A percentile compares a stretch with the other conserved stretches of the same genome.
Evolutionary conservation across 139 green algal genomes (phyloP).

Genomic region (Picochlorum costavermella): DNA sequence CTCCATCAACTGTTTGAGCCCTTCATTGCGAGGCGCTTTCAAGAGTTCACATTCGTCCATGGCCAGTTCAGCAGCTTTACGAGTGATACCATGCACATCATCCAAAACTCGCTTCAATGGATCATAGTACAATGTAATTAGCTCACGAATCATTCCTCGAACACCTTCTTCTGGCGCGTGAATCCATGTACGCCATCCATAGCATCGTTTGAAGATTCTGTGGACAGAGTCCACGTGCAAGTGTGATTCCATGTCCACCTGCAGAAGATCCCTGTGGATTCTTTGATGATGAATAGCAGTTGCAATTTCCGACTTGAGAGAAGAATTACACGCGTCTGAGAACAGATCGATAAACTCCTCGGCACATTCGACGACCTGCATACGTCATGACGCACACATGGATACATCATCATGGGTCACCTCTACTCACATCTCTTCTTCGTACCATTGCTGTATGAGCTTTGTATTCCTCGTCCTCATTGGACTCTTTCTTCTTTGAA

Average conservation of each 20-base stretch:
- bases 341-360: conserved; percentile 1
- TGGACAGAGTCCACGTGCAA: not conserved
- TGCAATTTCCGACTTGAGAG: not conserved
- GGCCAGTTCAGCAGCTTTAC: not conserved
- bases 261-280: not conserved
- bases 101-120: not conserved
- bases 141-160: conserved; percentile 1
- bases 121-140: not conserved
- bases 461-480: no score
- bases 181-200: conserved; percentile 7
- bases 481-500: no score
- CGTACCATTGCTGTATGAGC: no score
- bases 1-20: not conserved
- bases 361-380: not conserved
- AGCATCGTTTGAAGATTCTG: conserved; percentile 4
- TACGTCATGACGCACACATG: not conserved
- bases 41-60: not conserved
- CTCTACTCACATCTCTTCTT: no score
- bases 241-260: not conserved
- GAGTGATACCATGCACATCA: not conserved
- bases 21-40: not conserved
- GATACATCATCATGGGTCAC: no score
- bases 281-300: conserved; percentile 1
- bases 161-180: conserved; percentile 15
- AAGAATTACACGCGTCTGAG: not conserved